These are phyloP conservation scores for Termitomyces sp. DNA, from an alignment of 768 basidiomycete genomes.

Conservation along the genomic window DNA sequence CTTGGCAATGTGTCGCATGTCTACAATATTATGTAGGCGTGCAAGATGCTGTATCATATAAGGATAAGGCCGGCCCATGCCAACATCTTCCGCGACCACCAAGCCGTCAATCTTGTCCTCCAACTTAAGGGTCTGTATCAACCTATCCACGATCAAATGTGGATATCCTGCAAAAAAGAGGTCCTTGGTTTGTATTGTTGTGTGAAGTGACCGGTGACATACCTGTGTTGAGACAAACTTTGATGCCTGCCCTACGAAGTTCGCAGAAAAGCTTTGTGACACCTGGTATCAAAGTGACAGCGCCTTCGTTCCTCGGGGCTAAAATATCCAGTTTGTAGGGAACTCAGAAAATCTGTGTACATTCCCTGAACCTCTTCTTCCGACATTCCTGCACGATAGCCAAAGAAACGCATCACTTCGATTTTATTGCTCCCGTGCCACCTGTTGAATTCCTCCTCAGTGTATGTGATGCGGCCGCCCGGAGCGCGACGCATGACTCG, in stretches of 20 bases:
- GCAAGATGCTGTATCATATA: slow-evolving; percentile 12
- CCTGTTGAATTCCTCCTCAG: slow-evolving; percentile 5
- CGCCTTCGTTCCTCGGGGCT: slow-evolving; percentile 2
- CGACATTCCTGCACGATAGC: slow-evolving; percentile 5
- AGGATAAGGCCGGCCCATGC: slow-evolving; percentile 10
- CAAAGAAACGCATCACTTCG: slow-evolving; percentile 7
- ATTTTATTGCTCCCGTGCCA: slow-evolving; percentile 12
- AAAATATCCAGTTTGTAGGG: slow-evolving; percentile 4
- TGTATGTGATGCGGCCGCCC: slow-evolving; percentile 2
- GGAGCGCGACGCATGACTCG: slow-evolving; percentile 9
- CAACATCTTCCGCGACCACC: slow-evolving; percentile 11
- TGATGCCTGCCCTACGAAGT: slow-evolving; percentile 5
- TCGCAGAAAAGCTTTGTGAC: background rate
- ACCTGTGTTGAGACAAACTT: slow-evolving; percentile 11
- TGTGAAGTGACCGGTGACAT: background rate
- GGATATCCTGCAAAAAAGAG: slow-evolving; percentile 1
- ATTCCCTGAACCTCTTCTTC: slow-evolving; percentile 7
- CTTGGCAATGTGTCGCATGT: slow-evolving; percentile 9
- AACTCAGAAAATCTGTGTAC: slow-evolving; percentile 5
- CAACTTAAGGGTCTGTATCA: background rate
- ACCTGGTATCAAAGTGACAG: slow-evolving; percentile 3
- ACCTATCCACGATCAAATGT: slow-evolving; percentile 7
- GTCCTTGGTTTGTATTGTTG: background rate
- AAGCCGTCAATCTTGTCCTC: slow-evolving; percentile 7
- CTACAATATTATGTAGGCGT: slow-evolving; percentile 5